Evolutionary conservation across 257 asterid species (phyloP).

Genomic region (Solanum paucissectum): DNA sequence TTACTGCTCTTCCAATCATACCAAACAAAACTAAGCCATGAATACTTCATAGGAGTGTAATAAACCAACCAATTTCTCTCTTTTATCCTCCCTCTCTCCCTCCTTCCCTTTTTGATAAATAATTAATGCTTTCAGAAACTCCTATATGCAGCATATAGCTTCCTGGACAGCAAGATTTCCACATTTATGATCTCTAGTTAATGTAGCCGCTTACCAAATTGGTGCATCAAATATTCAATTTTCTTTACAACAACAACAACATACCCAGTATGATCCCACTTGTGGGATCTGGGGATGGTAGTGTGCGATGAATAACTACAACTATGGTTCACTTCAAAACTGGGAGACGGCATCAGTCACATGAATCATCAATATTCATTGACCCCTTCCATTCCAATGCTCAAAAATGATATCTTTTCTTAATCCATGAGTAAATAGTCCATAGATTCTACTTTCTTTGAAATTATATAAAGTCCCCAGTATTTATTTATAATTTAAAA

Average conservation of each 20-base stretch:
- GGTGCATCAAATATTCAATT: background rate
- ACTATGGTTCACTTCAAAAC: background rate
- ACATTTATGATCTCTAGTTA: background rate
- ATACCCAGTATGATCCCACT: background rate
- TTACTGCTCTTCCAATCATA: background rate
- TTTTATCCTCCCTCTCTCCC: background rate
- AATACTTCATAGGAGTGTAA: background rate
- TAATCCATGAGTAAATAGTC: background rate
- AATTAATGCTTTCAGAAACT: background rate
- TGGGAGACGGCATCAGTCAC: background rate
- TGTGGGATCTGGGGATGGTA: background rate
- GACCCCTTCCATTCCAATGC: background rate
- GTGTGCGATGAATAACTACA: background rate
- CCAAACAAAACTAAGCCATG: background rate
- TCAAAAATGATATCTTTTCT: background rate
- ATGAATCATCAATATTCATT: background rate
- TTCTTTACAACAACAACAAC: background rate
- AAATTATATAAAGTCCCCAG: background rate
- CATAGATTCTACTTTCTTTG: background rate
- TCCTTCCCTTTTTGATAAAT: background rate
- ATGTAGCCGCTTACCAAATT: background rate
- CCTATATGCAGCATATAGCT: background rate
- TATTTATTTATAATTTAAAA: background rate
- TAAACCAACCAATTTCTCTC: background rate
- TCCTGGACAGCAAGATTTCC: background rate